phyloP scores from a whole-genome alignment of 768 basidiomycete genomes.

The Xanthoconium purpureum region DNA sequence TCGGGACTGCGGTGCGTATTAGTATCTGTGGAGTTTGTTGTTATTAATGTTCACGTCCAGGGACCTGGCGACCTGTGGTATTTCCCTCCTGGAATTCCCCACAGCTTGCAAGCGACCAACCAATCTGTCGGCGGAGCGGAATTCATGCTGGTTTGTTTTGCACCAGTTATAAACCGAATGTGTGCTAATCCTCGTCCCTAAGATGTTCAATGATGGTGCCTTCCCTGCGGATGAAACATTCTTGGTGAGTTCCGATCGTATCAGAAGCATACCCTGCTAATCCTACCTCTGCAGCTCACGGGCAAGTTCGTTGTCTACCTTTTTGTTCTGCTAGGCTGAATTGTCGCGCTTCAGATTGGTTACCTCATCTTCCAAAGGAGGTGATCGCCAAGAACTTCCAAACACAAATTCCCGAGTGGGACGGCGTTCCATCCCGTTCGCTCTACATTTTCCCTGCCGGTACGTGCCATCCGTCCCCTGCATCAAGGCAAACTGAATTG shows the following conservation, averaged over 20 bases:
- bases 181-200: not conserved
- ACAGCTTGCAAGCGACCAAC: conserved; percentile 50
- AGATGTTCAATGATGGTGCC: conserved; percentile 33
- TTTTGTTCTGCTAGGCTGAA: not conserved
- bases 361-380: conserved; percentile 52
- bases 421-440: conserved; percentile 49
- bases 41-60: conserved; percentile 25
- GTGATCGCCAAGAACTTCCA: conserved; percentile 63
- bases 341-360: conserved; percentile 42
- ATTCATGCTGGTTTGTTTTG: conserved; percentile 40
- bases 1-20: conserved; percentile 44
- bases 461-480: conserved; percentile 10
- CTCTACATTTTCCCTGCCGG: conserved; percentile 50
- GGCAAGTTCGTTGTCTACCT: conserved; percentile 22
- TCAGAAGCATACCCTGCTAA: not conserved
- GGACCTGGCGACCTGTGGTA: conserved; percentile 50
- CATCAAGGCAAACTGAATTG: not conserved
- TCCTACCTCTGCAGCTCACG: conserved; percentile 3
- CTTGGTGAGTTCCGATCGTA: conserved; percentile 19
- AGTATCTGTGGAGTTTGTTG: not conserved
- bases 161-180: not conserved
- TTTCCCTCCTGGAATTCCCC: conserved; percentile 52
- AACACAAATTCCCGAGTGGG: conserved; percentile 41
- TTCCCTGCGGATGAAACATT: conserved; percentile 57
- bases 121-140: conserved; percentile 42